Conservation (phyloP, 148 eudicot genomes). For the Rhododendron vialii region DNA sequence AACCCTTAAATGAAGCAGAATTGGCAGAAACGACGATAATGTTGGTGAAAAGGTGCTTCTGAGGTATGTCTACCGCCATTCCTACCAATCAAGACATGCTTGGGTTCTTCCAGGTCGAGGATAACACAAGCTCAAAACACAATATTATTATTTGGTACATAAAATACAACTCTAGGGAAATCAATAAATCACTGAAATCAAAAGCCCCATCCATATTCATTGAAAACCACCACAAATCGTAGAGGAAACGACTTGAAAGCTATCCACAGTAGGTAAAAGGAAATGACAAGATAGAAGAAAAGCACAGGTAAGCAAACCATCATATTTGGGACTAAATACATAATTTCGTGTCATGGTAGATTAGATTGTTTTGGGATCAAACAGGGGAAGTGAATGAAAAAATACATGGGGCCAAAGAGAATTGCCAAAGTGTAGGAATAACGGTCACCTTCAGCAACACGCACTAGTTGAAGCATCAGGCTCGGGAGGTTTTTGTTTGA, state of each 20-base stretch:
- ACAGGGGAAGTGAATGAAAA: neutral
- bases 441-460: conserved; percentile 55
- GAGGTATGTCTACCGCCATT: neutral
- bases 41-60: no score
- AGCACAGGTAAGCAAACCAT: neutral
- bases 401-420: neutral
- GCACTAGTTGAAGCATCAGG: conserved; percentile 54
- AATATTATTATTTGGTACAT: neutral
- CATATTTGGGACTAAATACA: neutral
- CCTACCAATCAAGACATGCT: neutral
- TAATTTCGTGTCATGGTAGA: neutral
- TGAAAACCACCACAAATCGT: neutral
- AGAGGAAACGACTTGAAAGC: neutral
- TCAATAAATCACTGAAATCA: neutral
- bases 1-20: no score
- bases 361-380: conserved; percentile 7
- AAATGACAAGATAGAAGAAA: neutral
- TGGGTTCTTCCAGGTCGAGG: neutral
- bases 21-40: no score
- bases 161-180: neutral
- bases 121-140: neutral
- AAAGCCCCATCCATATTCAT: neutral
- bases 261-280: neutral
- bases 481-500: conserved; percentile 40
- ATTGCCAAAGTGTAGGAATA: neutral